Evolutionary conservation across 1,139 yeast species (phyloP).

Genomic region (Eremothecium coryli): DNA sequence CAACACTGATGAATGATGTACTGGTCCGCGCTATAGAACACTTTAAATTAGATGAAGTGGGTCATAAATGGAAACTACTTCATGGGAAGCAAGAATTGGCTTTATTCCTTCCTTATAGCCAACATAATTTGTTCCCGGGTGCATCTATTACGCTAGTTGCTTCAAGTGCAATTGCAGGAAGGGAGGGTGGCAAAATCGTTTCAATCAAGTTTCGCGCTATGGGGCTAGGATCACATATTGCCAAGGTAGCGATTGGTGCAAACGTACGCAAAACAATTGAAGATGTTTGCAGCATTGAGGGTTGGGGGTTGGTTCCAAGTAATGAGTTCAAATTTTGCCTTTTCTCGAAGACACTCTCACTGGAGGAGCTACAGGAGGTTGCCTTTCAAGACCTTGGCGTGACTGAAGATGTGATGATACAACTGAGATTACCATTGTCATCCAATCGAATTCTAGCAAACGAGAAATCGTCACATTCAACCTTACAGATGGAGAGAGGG

Average conservation of each 20-base stretch:
- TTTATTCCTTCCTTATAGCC: conserved; percentile 29
- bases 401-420: conserved; percentile 13
- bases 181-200: conserved; percentile 6
- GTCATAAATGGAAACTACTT: conserved; percentile 13
- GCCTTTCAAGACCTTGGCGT: conserved; percentile 22
- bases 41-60: conserved; percentile 11
- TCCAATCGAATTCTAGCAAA: background rate
- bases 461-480: background rate
- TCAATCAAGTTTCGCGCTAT: conserved; percentile 21
- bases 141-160: conserved; percentile 24
- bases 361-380: conserved; percentile 11
- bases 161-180: conserved; percentile 1
- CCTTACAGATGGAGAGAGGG: background rate
- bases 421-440: conserved; percentile 9
- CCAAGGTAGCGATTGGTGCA: conserved; percentile 8
- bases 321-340: conserved; percentile 15
- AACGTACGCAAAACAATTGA: conserved; percentile 11
- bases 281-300: conserved; percentile 3
- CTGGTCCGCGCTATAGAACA: conserved; percentile 16
- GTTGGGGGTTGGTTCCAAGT: conserved; percentile 10
- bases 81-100: conserved; percentile 23
- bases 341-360: conserved; percentile 14
- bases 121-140: conserved; percentile 31
- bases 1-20: conserved; percentile 19
- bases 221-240: conserved; percentile 14